A percentile compares a stretch with the other conserved stretches of the same genome.
These are phyloP conservation scores for Penicillium griseofulvum DNA, from an alignment of 2,329 filamentous ascomycete species.

Conservation along the genomic window DNA sequence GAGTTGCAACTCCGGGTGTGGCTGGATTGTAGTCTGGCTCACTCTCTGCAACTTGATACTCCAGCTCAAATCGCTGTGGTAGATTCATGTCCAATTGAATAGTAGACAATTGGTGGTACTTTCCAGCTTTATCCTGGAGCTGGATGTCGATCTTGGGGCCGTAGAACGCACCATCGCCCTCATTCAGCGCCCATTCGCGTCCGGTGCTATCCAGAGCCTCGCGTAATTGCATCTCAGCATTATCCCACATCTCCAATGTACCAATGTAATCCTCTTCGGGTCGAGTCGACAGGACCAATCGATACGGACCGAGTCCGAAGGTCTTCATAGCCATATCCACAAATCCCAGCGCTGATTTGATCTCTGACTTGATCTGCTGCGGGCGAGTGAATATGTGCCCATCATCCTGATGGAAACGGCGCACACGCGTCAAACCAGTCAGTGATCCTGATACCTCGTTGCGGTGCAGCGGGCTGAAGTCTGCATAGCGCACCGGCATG, in stretches of 20 bases:
- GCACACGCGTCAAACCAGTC: slow-evolving; percentile 77
- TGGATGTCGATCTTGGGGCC: slow-evolving; percentile 90
- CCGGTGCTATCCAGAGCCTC: slow-evolving; percentile 62
- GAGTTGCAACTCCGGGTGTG: slow-evolving; percentile 59
- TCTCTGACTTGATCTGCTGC: slow-evolving; percentile 71
- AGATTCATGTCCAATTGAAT: slow-evolving; percentile 89
- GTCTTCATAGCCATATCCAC: slow-evolving; percentile 69
- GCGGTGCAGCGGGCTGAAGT: slow-evolving; percentile 82
- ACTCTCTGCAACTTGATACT: slow-evolving; percentile 60
- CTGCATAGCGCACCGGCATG: slow-evolving; percentile 77
- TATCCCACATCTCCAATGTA: slow-evolving; percentile 65
- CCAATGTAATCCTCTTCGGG: slow-evolving; percentile 77
- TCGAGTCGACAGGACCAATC: slow-evolving; percentile 74
- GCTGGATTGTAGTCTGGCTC: slow-evolving; percentile 41
- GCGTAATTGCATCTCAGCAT: slow-evolving; percentile 65
- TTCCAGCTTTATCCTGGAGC: slow-evolving; percentile 73
- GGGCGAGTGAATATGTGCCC: slow-evolving; percentile 87
- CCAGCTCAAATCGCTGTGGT: slow-evolving; percentile 74
- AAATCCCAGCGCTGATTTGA: slow-evolving; percentile 70
- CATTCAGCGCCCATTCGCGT: slow-evolving; percentile 69
- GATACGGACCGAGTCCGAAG: slow-evolving; percentile 69
- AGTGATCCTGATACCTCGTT: slow-evolving; percentile 82
- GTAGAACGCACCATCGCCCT: slow-evolving; percentile 85
- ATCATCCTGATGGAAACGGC: slow-evolving; percentile 87
- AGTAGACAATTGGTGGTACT: slow-evolving; percentile 84